Evolutionary conservation across 768 basidiomycete species (phyloP).

Genomic region (Gloeopeniophorella convolvens): DNA sequence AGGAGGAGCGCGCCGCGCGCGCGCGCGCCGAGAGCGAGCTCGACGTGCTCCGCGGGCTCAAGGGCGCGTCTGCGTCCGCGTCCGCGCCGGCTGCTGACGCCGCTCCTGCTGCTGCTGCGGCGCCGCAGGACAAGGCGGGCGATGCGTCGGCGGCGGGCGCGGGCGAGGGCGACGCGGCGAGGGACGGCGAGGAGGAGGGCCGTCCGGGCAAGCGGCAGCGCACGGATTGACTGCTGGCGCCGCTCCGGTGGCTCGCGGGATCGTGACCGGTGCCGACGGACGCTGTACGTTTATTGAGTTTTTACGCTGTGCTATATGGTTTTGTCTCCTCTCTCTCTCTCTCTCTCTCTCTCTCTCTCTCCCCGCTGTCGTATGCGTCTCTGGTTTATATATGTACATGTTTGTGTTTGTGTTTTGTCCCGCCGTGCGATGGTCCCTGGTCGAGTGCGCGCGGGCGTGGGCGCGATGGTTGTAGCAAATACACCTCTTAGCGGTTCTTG

Average conservation of each 20-base stretch:
- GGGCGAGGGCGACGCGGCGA: constrained; percentile 16
- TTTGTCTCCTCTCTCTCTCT: background rate
- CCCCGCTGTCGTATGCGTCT: no score
- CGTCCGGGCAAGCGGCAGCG: constrained; percentile 24
- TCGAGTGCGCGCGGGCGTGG: no score
- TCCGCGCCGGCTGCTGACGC: constrained; percentile 5
- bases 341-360: no score
- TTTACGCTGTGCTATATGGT: no score
- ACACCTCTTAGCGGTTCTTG: no score
- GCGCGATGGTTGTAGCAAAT: no score
- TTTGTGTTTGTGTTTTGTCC: no score
- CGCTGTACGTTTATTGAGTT: background rate
- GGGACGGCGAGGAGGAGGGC: constrained; percentile 19
- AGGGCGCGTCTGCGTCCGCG: constrained; percentile 7
- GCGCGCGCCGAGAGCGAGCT: constrained; percentile 61
- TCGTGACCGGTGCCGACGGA: background rate
- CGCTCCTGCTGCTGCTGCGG: constrained; percentile 1
- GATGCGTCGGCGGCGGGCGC: constrained; percentile 7
- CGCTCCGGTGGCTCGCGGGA: background rate
- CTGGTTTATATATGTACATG: no score
- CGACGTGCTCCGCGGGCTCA: constrained; percentile 40
- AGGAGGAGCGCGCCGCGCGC: constrained; percentile 60
- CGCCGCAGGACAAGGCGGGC: constrained; percentile 15
- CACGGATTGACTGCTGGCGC: constrained; percentile 17
- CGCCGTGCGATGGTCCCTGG: no score